Evolutionary conservation across 2,329 filamentous ascomycete genomes (phyloP), one percentile per base, ranked within the genome.

Genomic region (Arthrobotrys entomopaga): DNA sequence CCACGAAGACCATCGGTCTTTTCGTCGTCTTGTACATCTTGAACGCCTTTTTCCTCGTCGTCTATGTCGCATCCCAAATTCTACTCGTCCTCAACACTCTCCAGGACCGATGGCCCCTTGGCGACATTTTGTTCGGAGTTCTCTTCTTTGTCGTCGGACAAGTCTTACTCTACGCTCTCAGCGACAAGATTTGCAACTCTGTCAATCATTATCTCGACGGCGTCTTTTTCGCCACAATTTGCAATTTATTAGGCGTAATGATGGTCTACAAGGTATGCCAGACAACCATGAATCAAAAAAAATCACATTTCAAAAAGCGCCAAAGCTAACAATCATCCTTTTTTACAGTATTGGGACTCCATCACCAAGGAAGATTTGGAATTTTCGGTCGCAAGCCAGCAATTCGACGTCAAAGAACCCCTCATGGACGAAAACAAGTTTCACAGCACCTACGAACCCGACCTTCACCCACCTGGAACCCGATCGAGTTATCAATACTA

Each of bases 231-330:
- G 92, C 93, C 3, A 97, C 94, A 0, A 89, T 94, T 65, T 95
- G 93, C 84, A 99, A 99, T 80, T 83, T 99, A 50, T 84, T 99
- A 49, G 92, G 89, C 11, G 94, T 99, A 75, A 99, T 99, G 95
- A 99, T 98, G 95, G 89, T 99, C 42, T 99, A 99, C 87, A 99
- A 99, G 90, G 92, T 89, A 82, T n/a, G n/a, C n/a, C n/a, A n/a
- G n/a, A n/a, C n/a, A n/a, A 76, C 84, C n/a, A 80, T 65, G 52
- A 24, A 19, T 16, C 22, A 22, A 7, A 19, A 40, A 46, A 46
- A 24, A 16, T n/a, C 3, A 15, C 42, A 13, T 22, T n/a, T 50
- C 15, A 26, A 16, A 13, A 26, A 48, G 8, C 3, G 34, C 2
- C 29, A 52, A 57, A 53, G 69, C 81, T 83, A 79, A 83, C 77